Evolutionary conservation across 768 basidiomycete species (phyloP), one percentile per base, ranked within the genome.

Genomic region (Russula abietina): DNA sequence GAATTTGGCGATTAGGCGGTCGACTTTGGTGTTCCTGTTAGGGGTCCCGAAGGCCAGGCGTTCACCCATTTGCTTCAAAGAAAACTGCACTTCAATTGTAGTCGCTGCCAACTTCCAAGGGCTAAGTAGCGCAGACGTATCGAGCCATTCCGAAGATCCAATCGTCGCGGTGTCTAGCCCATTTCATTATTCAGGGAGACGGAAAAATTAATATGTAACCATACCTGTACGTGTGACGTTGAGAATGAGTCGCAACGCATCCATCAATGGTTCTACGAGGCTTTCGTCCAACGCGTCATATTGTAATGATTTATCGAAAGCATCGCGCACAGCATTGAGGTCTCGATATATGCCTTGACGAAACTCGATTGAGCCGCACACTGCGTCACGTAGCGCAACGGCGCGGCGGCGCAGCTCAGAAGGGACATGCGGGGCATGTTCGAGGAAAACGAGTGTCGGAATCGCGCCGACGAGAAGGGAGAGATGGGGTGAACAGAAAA

Each of bases 41-140:
- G 77, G 81, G 11, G 78, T 75, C 45, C 85, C 84, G 43, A 82
- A 80, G n/a, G 77, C 74, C 36, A 92, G 78, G 12, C 84, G 83
- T 54, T 86, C 81, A 19, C 85, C 87, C 68, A 92, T 75, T 67
- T 89, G 88, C 70, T 87, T 83, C 57, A 92, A 77, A 48, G 85
- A 83, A 43, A 92, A 80, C 61, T 90, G 87, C 65, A 91, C 80
- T 67, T 90, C 86, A 59, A 91, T 87, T 6, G 87, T 85, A 0
- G 91, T 91, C 3, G 88, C 88, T 11, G 88, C 83, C 28, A 92
- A 81, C 69, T 88, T 89, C 89, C 91, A 93, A 0, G 89, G 91
- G 64, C 88, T 91, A 32, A 92, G 75, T 36, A 88, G 75, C 11
- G 83, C 84, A 0, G 83, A 84, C 14, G 86, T 80, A 64, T 81